Percentiles rank a stretch among this genome's conserved stretches.
phyloP scores from a whole-genome alignment of 2,329 filamentous ascomycete species.

The Colletotrichum sp. region DNA sequence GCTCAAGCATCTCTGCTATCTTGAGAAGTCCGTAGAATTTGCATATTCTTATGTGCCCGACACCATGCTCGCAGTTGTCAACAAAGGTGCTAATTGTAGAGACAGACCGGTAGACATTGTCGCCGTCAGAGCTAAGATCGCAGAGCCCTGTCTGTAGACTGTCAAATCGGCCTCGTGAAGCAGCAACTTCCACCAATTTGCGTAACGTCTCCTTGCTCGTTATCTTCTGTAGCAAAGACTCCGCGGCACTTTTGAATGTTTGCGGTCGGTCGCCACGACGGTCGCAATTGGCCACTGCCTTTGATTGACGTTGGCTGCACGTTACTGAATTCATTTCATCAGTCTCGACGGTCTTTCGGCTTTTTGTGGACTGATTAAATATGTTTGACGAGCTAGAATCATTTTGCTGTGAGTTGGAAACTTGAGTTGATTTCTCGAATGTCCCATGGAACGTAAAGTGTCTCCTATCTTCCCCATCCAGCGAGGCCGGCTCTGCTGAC shows the following conservation, averaged over 20 bases:
- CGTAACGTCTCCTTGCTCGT: not conserved
- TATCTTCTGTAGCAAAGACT: not conserved
- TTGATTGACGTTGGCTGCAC: not conserved
- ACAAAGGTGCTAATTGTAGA: not conserved
- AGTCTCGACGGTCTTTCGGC: not conserved
- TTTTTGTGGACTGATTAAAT: not conserved
- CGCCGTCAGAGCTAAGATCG: not conserved
- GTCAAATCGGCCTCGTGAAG: not conserved
- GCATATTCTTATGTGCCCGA: not conserved
- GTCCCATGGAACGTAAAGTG: not conserved
- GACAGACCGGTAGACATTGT: not conserved
- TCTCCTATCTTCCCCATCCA: not conserved
- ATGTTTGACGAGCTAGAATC: not conserved
- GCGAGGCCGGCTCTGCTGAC: accelerated
- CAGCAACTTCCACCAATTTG: not conserved
- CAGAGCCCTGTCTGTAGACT: not conserved
- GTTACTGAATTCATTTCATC: accelerated
- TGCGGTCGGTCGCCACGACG: accelerated
- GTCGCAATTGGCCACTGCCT: not conserved
- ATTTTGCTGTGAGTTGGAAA: not conserved
- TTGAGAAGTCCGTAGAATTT: not conserved
- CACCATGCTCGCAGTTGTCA: not conserved
- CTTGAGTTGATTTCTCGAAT: not conserved
- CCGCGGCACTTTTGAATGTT: not conserved
- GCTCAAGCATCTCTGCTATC: not conserved